Conservation (phyloP, 352 stramenopile species). For the Pythium folliculosum region DNA sequence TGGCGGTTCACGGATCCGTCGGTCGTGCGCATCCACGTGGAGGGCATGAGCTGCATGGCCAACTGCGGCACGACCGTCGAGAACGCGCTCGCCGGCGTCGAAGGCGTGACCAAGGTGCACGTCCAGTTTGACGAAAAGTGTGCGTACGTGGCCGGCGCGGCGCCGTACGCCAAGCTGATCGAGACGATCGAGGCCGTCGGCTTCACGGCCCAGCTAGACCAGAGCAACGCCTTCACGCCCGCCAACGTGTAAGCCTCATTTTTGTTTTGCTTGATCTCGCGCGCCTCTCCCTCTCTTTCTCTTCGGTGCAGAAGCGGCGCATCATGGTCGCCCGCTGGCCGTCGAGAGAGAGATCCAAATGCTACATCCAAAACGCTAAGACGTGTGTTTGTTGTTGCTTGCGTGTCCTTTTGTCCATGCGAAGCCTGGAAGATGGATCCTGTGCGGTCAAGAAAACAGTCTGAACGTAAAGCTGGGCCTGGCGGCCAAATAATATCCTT, state of each 20-base stretch:
- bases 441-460: conserved; percentile 27
- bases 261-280: background rate
- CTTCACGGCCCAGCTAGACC: conserved; percentile 50
- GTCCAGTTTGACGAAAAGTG: conserved; percentile 77
- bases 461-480: conserved; percentile 9
- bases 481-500: background rate
- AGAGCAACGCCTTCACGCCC: conserved; percentile 37
- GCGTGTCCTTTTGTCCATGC: background rate
- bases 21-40: conserved; percentile 19
- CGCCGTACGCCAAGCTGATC: conserved; percentile 54
- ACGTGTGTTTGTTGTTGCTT: conserved; percentile 8
- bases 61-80: conserved; percentile 88
- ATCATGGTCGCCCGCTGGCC: background rate
- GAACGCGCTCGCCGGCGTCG: conserved; percentile 46
- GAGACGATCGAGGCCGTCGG: conserved; percentile 65
- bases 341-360: conserved; percentile 10
- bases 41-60: conserved; percentile 89
- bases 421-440: background rate
- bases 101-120: conserved; percentile 73
- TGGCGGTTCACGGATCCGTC: conserved; percentile 40
- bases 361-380: conserved; percentile 10
- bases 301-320: background rate
- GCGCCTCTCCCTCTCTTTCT: background rate
- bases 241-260: conserved; percentile 59
- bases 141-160: conserved; percentile 71